phyloP scores from a whole-genome alignment of 768 basidiomycete species.

The Psilocybe cubensis region DNA sequence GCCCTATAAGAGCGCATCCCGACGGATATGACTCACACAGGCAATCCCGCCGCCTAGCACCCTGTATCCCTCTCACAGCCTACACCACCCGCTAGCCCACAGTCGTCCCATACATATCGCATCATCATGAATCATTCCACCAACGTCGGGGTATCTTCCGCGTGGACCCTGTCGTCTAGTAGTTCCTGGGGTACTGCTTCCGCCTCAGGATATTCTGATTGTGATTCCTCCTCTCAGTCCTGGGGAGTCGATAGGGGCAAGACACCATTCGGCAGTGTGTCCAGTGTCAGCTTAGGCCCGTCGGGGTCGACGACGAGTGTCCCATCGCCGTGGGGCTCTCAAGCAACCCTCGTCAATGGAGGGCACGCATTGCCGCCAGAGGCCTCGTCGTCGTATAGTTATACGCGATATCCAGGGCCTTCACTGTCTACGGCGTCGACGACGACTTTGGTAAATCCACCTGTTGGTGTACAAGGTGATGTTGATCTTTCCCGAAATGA shows the following conservation, averaged over 20 bases:
- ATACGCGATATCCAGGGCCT: not conserved
- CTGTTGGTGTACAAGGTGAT: constrained; percentile 9
- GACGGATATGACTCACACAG: constrained; percentile 6
- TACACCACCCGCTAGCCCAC: not conserved
- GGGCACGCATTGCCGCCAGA: not conserved
- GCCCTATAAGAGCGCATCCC: constrained; percentile 7
- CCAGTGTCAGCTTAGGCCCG: not conserved
- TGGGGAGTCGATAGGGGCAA: constrained; percentile 4
- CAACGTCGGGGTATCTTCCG: not conserved
- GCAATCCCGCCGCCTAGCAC: not conserved
- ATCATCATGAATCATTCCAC: not conserved
- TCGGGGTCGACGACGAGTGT: not conserved
- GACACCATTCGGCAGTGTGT: not conserved
- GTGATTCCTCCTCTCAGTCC: not conserved
- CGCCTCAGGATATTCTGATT: not conserved
- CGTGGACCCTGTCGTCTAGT: not conserved
- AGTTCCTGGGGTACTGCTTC: constrained; percentile 4
- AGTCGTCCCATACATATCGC: not conserved
- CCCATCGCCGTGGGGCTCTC: constrained; percentile 6
- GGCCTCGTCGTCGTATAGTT: not conserved
- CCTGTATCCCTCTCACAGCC: not conserved
- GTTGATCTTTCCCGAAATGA: constrained; percentile 1
- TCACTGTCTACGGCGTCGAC: constrained; percentile 4
- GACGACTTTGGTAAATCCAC: not conserved
- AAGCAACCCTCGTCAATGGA: not conserved